A percentile compares a stretch with the other conserved stretches of the same genome.
Conservation (phyloP, 129 eudicot genomes). For the Arctium minus region DNA sequence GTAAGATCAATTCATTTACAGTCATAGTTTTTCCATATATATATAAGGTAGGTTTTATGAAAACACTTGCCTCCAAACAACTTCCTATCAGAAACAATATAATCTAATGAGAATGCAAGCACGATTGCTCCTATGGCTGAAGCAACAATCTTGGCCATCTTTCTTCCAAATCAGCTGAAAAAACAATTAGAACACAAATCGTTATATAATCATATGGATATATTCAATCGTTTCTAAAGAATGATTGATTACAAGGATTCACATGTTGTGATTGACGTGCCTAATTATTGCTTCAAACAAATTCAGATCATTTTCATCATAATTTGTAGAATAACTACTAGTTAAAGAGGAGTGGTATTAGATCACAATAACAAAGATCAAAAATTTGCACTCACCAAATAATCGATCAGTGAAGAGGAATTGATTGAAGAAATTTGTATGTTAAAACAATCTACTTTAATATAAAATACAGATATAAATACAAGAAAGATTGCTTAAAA, state of each 20-base stretch:
- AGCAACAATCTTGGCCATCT: constrained; percentile 17
- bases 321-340: not conserved
- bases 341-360: not conserved
- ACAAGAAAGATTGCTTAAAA: not conserved
- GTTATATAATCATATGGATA: not conserved
- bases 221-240: not conserved
- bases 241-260: not conserved
- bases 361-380: not conserved
- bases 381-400: not conserved
- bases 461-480: not conserved
- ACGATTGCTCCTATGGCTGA: constrained; percentile 14
- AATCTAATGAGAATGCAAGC: constrained; percentile 30
- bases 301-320: not conserved
- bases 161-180: constrained; percentile 4
- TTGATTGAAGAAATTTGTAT: not conserved
- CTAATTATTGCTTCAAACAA: not conserved
- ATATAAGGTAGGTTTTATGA: not conserved
- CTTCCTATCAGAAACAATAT: constrained; percentile 21
- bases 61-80: constrained; percentile 26
- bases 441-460: not conserved
- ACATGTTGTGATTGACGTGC: not conserved
- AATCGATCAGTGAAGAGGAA: not conserved
- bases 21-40: not conserved
- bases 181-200: not conserved
- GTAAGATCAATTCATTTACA: not conserved